A percentile compares a stretch with the other conserved stretches of the same genome.
These are phyloP conservation scores for Pistacia atlantica DNA, from an alignment of 345 rosid species.

Conservation along the genomic window DNA sequence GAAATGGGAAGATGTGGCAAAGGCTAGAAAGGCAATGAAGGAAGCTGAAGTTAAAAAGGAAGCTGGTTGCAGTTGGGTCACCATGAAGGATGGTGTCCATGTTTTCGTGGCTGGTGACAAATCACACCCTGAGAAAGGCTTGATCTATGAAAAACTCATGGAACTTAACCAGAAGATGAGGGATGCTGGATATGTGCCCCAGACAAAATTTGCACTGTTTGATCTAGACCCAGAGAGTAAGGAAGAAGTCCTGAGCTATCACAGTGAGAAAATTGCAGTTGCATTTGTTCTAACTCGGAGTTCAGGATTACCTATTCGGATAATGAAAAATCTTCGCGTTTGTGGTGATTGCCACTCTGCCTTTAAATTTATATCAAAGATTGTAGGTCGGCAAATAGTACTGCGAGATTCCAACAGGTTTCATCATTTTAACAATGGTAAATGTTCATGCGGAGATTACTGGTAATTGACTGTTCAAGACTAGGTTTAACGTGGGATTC, in stretches of 20 bases:
- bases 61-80: conserved; percentile 96
- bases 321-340: conserved; percentile 89
- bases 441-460: conserved; percentile 81
- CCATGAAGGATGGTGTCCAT: conserved; percentile 90
- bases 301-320: conserved; percentile 72
- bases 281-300: conserved; percentile 69
- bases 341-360: conserved; percentile 89
- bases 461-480: conserved; percentile 50
- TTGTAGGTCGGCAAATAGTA: conserved; percentile 58
- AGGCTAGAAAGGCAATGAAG: conserved; percentile 72
- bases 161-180: conserved; percentile 74
- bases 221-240: conserved; percentile 85
- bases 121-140: conserved; percentile 60
- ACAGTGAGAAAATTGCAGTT: conserved; percentile 89
- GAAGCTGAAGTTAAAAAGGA: conserved; percentile 79
- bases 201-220: conserved; percentile 68
- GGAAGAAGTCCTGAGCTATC: conserved; percentile 81
- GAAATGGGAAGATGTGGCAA: conserved; percentile 78
- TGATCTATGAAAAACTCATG: conserved; percentile 68
- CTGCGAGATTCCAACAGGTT: conserved; percentile 85
- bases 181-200: conserved; percentile 79
- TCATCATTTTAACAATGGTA: conserved; percentile 83
- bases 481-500: not conserved
- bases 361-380: conserved; percentile 78
- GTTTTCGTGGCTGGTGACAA: conserved; percentile 83